Evolutionary conservation across 352 stramenopile species (phyloP), one percentile per base, ranked within the genome.

Genomic region (Albugo candida): DNA sequence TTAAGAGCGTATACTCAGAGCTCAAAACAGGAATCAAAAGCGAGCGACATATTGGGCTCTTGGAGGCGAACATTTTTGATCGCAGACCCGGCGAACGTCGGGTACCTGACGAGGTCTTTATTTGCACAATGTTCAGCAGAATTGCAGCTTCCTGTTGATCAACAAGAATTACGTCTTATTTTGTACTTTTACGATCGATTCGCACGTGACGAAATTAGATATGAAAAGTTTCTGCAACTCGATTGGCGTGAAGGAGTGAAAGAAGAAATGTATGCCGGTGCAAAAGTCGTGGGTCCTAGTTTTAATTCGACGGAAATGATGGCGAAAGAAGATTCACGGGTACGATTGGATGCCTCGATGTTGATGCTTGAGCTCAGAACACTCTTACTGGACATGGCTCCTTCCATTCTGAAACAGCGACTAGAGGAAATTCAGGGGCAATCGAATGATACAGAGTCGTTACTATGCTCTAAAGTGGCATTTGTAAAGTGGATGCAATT

Each of bases 161-260:
- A 62, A 18, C 60, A 74, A n/a, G 74, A 83, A 19, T 45, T 83
- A 41, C 65, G 60, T 1, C 44, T 63, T 13, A 2, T 83, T 2
- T 44, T 86, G 1, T 69, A 71, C 41, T 65, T 55, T 3, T 81
- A 83, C 14, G 74, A 83, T 35, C 63, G 55, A 10, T 36, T 65
- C 3, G 47, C 80, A 8, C 56, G 64, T 14, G 70, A 86, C 41
- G 36, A 61, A 47, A 58, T 86, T 2, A 58, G 81, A 46, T 72
- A 56, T 24, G 36, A 27, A 18, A 44, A 53, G 8, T 86, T 86
- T 46, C 45, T 81, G 4, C 63, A 65, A 17, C 59, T 86, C 41
- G 70, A 79, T 44, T 81, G 65, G 68, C 65, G 52, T 10, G 61
- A 73, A 43, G 53, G 53, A 24, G 55, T 38, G 14, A 55, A 60